These are phyloP conservation scores for Kodamaea sp. DNA, from an alignment of 1,139 yeast genomes.

Conservation along the genomic window DNA sequence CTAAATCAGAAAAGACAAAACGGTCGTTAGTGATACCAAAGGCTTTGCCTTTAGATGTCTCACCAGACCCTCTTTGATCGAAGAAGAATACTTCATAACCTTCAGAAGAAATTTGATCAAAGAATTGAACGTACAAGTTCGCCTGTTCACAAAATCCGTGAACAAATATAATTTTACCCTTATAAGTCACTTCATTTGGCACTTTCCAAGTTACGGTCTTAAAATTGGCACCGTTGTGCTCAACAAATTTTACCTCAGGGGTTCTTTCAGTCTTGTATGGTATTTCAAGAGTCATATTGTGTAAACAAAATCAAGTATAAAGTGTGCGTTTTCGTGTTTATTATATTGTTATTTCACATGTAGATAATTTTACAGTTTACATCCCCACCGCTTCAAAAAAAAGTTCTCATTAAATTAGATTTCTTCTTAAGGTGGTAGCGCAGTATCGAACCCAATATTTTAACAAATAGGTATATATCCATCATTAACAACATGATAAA, in stretches of 20 bases:
- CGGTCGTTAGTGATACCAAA: conserved; percentile 66
- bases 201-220: conserved; percentile 39
- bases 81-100: conserved; percentile 77
- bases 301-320: too few relatives aligned
- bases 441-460: neutral
- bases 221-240: conserved; percentile 36
- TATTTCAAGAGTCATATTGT: conserved; percentile 6
- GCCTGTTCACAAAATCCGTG: conserved; percentile 83
- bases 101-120: conserved; percentile 50
- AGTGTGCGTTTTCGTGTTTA: too few relatives aligned
- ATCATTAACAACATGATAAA: conserved; percentile 2
- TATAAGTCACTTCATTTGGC: conserved; percentile 31
- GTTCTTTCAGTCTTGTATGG: conserved; percentile 36
- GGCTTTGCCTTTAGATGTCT: conserved; percentile 57
- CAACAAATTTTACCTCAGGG: conserved; percentile 28
- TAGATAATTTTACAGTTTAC: too few relatives aligned
- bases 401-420: too few relatives aligned
- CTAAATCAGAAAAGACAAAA: conserved; percentile 64
- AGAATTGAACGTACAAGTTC: conserved; percentile 50
- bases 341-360: too few relatives aligned
- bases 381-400: too few relatives aligned
- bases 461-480: neutral
- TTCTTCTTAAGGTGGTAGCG: too few relatives aligned
- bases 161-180: conserved; percentile 59
- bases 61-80: conserved; percentile 89